Base-by-base conservation (phyloP, 345 rosid species). In the Erysimum cheiranthoides region DNA sequence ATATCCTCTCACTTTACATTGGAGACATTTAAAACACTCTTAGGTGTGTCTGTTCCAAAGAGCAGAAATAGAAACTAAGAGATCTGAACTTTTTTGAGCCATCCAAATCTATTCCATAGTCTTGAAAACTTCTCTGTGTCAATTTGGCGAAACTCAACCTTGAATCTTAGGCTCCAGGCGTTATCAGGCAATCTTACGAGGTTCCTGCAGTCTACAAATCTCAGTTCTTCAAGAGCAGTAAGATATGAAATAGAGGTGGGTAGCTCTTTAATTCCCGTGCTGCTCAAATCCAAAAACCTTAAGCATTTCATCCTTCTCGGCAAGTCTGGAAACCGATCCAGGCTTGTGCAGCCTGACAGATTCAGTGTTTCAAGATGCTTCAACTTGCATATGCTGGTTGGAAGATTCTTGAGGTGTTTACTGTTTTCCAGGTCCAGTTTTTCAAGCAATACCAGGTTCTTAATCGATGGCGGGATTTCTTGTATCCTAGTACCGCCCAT, bases 301-400 rank as follows among this genome's bases (percentile, higher is more conserved):
- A 78, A 50, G 73, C 63, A 32, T 66, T 59, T 78, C 81, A 78
- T 78, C 14, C 7, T 71, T 76, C 77, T 51, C 35, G 67, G 32
- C 45, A 71, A 13, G 43, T 65, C 66, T 0, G 71, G 67, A n/a
- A 76, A 70, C 8, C 14, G 14, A 18, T 63, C 77, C 6, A 47
- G 57, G 4, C 69, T 71, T 68, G 68, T 13, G 69, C 81, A 78
- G 27, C 69, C 77, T 59, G 77, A 71, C 10, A 78, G 58, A 66
- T 78, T 78, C 6, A 78, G 34, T 0, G 69, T 66, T 71, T 78
- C 69, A 51, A 78, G 77, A 78, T 66, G 62, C 81, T 66, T 78
- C 25, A 71, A 58, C 43, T 78, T 78, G 69, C 73, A 71, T 32
- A 78, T 78, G 69, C 68, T 71, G 0, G 34, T n/a, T 57, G 73